Evolutionary conservation across 441 rosid species (phyloP).

Genomic region (Erodium texanum): DNA sequence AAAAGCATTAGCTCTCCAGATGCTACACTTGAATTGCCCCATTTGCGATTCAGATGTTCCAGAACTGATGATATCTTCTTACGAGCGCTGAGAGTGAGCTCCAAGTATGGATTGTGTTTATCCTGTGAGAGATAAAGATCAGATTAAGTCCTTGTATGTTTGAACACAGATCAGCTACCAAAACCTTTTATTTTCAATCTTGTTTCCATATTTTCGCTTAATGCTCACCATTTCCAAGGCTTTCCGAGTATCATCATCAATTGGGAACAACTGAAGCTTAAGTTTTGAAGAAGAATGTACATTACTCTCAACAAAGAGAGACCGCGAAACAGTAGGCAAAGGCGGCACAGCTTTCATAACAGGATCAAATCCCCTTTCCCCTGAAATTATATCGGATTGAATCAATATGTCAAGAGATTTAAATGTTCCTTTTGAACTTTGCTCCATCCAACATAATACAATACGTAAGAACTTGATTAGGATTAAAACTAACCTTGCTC

Average conservation of each 20-base stretch:
- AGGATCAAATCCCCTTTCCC: constrained; percentile 31
- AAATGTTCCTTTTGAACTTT: constrained; percentile 13
- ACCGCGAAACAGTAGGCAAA: constrained; percentile 35
- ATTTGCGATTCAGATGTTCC: constrained; percentile 89
- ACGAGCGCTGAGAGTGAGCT: constrained; percentile 84
- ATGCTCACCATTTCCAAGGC: constrained; percentile 85
- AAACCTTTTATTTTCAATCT: too few relatives aligned
- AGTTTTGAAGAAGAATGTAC: constrained; percentile 48
- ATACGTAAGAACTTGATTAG: not conserved
- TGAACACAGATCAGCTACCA: too few relatives aligned
- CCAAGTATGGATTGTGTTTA: constrained; percentile 86
- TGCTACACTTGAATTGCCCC: constrained; percentile 84
- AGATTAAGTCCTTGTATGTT: too few relatives aligned
- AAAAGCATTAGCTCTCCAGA: constrained; percentile 73
- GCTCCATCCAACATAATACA: constrained; percentile 6
- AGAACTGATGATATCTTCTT: constrained; percentile 91
- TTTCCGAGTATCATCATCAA: constrained; percentile 75
- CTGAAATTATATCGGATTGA: constrained; percentile 30
- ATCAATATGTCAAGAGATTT: constrained; percentile 9
- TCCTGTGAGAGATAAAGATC: constrained; percentile 56
- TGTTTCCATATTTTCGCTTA: too few relatives aligned
- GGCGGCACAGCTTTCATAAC: constrained; percentile 35
- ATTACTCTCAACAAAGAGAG: constrained; percentile 41
- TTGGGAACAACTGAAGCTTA: constrained; percentile 91
- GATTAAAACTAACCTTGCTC: constrained; percentile 29